Percentiles rank a stretch among this genome's conserved stretches.
Conservation (phyloP, 345 rosid species). For the Gossypium arboreum region DNA sequence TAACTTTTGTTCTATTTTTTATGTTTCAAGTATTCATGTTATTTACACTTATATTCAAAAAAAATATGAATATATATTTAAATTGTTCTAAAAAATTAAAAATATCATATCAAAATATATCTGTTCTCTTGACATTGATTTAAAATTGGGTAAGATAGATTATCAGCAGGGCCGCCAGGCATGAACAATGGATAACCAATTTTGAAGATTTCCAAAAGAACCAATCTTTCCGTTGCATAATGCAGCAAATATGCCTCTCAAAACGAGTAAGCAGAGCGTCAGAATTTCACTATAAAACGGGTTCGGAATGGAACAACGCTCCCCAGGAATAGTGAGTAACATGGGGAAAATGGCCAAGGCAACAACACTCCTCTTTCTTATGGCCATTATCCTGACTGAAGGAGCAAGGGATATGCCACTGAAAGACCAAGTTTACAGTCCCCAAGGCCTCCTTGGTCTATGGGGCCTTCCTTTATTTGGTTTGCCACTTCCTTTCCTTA, state of each 20-base stretch:
- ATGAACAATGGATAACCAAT: background rate
- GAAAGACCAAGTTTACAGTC: background rate
- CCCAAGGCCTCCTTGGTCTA: background rate
- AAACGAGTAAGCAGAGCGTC: background rate
- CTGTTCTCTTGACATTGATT: too few relatives aligned
- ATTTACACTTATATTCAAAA: too few relatives aligned
- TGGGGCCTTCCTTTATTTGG: background rate
- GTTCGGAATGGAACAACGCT: background rate
- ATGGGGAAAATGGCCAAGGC: conserved; percentile 15
- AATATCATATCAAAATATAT: too few relatives aligned
- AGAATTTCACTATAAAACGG: background rate
- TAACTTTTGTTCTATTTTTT: too few relatives aligned
- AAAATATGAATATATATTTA: background rate
- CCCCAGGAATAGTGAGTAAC: background rate
- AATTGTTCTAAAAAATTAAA: too few relatives aligned
- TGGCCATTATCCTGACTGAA: background rate
- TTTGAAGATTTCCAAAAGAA: background rate
- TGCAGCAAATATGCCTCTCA: background rate
- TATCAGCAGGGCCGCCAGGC: too few relatives aligned
- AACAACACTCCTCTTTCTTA: background rate
- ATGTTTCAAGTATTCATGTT: too few relatives aligned
- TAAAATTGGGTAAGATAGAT: too few relatives aligned
- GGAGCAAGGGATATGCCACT: conserved; percentile 8
- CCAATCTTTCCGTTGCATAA: background rate
- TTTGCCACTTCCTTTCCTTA: background rate